Evolutionary conservation across 805 yeast species (phyloP).

Genomic region (Kregervanrija pseudodelftensis): DNA sequence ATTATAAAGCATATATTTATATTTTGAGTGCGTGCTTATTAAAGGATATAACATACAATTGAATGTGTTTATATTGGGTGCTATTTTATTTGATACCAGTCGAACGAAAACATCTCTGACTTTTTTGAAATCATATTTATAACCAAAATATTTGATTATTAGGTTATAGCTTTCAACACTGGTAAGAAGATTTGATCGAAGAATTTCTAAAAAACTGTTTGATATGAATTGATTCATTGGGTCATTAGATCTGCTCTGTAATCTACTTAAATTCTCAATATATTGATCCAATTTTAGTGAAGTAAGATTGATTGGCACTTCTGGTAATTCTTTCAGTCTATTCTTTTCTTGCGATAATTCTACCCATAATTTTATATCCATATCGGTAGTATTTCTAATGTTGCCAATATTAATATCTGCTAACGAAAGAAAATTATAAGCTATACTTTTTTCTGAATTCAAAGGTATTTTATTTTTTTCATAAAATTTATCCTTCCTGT

Average conservation of each 20-base stretch:
- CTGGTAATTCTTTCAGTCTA: slow-evolving; percentile 1
- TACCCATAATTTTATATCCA: neutral
- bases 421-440: slow-evolving; percentile 7
- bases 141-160: slow-evolving; percentile 13
- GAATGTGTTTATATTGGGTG: slow-evolving; percentile 13
- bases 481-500: slow-evolving; percentile 4
- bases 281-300: slow-evolving; percentile 4
- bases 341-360: neutral
- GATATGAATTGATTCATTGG: slow-evolving; percentile 6
- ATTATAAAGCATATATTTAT: slow-evolving; percentile 8
- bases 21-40: slow-evolving; percentile 2
- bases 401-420: neutral
- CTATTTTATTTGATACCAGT: slow-evolving; percentile 5
- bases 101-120: slow-evolving; percentile 6
- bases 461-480: slow-evolving; percentile 3
- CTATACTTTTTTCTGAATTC: slow-evolving; percentile 12
- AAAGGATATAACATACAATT: slow-evolving; percentile 14
- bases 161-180: slow-evolving; percentile 11
- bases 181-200: slow-evolving; percentile 8
- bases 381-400: neutral
- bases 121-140: slow-evolving; percentile 6
- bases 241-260: neutral
- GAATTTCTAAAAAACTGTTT: slow-evolving; percentile 6
- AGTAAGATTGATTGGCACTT: slow-evolving; percentile 5
- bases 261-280: slow-evolving; percentile 2